Base-by-base conservation (phyloP, 345 rosid genomes). In the Salix purpurea region DNA sequence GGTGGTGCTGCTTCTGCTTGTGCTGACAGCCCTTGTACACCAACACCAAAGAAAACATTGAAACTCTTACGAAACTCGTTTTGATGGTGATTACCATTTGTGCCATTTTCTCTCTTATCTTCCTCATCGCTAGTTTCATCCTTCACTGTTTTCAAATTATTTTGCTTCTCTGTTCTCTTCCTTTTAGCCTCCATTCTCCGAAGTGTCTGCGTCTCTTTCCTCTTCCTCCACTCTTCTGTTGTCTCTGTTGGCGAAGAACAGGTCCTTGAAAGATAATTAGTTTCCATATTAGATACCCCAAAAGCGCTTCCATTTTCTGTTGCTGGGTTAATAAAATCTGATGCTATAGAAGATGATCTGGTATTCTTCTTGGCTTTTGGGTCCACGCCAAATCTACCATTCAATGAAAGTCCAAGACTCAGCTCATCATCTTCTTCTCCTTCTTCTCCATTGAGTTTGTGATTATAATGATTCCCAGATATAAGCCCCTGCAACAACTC, bases 341-440 rank as follows among this genome's bases (percentile, higher is more conserved):
- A 87, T 16, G 90, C 87, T 28, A 88, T 90, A 23, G 97, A 91
- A 69, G 90, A 86, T 30, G 93, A 87, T 77, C 93, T 78, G 1
- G 58, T 61, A 21, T 88, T 87, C 77, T 80, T 85, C 39, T 86
- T 86, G 52, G 88, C 84, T 34, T 78, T 83, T 39, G 91, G 94
- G 85, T 94, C 92, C 11, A 91, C 90, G 37, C 98, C 97, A 70
- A 94, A 94, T 52, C 88, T 87, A 44, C 98, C 98, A 72, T 91
- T 91, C 67, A 90, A 76, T 34, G 96, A 94, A 6, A 91, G 88
- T 37, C 98, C 94, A 69, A 92, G 83, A 77, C 89, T 91, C 14
- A 94, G 82, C 92, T 92, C 96, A 52, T 90, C 71, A 69, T 88
- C 93, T 28, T 86, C 83, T 71, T 46, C 60, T 68, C 62, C 89